These are phyloP conservation scores for Boletus edulis DNA, from an alignment of 768 basidiomycete genomes.

Conservation along the genomic window DNA sequence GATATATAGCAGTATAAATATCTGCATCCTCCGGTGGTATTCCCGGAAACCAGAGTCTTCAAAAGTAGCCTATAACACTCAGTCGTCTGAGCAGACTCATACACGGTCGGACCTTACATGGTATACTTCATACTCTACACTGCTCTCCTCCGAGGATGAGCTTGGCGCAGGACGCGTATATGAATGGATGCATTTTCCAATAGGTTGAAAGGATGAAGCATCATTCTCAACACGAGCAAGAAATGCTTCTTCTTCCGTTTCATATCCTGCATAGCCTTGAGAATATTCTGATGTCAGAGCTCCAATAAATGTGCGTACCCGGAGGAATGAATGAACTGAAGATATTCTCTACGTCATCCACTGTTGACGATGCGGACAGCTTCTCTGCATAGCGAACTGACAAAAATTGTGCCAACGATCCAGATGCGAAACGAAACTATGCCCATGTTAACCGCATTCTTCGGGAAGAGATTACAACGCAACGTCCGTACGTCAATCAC, in stretches of 20 bases:
- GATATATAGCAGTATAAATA: conserved; percentile 92
- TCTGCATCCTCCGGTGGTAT: conserved; percentile 89
- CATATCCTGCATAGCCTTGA: conserved; percentile 50
- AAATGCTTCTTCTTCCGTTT: conserved; percentile 67
- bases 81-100: not conserved
- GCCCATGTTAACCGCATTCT: conserved; percentile 1
- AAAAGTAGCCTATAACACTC: conserved; percentile 65
- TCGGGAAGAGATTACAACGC: not conserved
- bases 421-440: conserved; percentile 84
- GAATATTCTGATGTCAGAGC: not conserved
- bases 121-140: conserved; percentile 84
- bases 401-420: conserved; percentile 78
- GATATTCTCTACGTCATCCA: conserved; percentile 84
- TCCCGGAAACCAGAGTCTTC: conserved; percentile 84
- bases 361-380: conserved; percentile 60
- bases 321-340: conserved; percentile 76
- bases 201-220: conserved; percentile 72
- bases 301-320: conserved; percentile 37
- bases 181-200: conserved; percentile 70
- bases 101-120: conserved; percentile 56
- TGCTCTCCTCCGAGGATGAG: conserved; percentile 48
- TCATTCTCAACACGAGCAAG: conserved; percentile 71
- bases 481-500: conserved; percentile 66
- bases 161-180: conserved; percentile 61
- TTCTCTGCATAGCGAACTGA: conserved; percentile 64